Evolutionary conservation across 208 protist genomes (phyloP), one percentile per base, ranked within the genome.

Genomic region (Crithidia thermophila): DNA sequence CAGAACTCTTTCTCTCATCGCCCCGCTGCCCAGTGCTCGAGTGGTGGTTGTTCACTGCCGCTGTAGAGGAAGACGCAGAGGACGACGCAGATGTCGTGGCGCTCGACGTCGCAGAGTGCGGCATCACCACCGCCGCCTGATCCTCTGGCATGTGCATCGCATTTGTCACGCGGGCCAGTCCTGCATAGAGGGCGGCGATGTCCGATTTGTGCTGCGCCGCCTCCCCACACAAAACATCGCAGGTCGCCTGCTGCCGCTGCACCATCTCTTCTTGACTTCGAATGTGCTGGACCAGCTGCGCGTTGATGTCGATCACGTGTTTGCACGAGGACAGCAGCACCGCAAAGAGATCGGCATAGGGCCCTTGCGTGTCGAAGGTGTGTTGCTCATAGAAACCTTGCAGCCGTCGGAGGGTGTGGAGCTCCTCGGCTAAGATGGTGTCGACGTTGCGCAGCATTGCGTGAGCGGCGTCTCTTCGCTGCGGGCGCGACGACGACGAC

Each of bases 291-390:
- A 66, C 57, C 16, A 73, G 67, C 9, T 42, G 21, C 36, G 36
- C 36, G 55, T 63, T 74, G 47, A 79, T 51, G 51, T 88, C 81
- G 20, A 93, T 77, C 9, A 93, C 46, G 40, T 90, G 81, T 20
- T 81, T 84, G 40, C 73, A 82, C 3, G 82, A 84, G 20, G 81
- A 84, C 30, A 93, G 75, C 4, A 93, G 57, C 11, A 90, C 81
- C 14, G 72, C 76, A 50, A 93, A 88, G 8, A 93, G 55, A 42
- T 93, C 87, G 6, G 76, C 81, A 60, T 90, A 87, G 4, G 81
- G 82, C 18, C 87, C 87, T 39, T 76, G 68, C 4, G 84, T 88
- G 63, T 93, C 87, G 79, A 93, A 93, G 39, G 57, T 75, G 67
- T 90, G 81, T 4, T 74, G 59, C 40, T 85, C 72, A 40, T 73